Base-by-base conservation (phyloP, 2,329 filamentous ascomycete genomes). In the Pezicula rhizophila region DNA sequence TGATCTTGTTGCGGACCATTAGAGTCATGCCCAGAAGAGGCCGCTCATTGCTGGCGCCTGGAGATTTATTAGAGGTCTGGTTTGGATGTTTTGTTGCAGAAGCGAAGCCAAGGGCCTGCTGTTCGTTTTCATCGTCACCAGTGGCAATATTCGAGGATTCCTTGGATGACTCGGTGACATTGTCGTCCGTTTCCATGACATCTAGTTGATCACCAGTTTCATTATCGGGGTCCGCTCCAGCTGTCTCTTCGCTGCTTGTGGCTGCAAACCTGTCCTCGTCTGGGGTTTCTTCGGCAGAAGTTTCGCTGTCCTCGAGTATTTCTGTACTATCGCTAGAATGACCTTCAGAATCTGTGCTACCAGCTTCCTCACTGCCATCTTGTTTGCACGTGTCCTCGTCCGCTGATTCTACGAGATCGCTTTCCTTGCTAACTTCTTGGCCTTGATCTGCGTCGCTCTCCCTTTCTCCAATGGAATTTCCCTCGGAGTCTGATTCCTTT, bases 1-100 rank as follows among this genome's bases (percentile, higher is more conserved):
- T 85, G 47, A 95, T 77, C 54, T 78, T 79, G 70, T 87, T 93
- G 55, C 80, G 80, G 44, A 89, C 71, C 0, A 80, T 84, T 48
- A 96, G 70, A 12, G 81, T 82, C 76, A 93, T 80, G 35, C 54
- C 60, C 14, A 61, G 43, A 17, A 64, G 33, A 11, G 31, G 25
- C 39, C 23, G 47, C 23, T 38, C 37, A 28, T 2, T 20, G 18
- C 6, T 26, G n/a, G 18, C 20, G 6, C 23, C 23, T 23, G 2
- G 23, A 7, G 23, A 2, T 18, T 18, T 18, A 18, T 33, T 20
- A 44, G n/a, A 41, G 17, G 17, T 49, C 7, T 44, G 46, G 10
- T 53, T 41, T 8, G 40, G 12, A 34, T 5, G 4, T 20, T 26
- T 18, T 25, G 7, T 39, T 42, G 14, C 46, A 25, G 12, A 57